Conservation (phyloP, 2,329 filamentous ascomycete species). For the Elsinoe necatrix region DNA sequence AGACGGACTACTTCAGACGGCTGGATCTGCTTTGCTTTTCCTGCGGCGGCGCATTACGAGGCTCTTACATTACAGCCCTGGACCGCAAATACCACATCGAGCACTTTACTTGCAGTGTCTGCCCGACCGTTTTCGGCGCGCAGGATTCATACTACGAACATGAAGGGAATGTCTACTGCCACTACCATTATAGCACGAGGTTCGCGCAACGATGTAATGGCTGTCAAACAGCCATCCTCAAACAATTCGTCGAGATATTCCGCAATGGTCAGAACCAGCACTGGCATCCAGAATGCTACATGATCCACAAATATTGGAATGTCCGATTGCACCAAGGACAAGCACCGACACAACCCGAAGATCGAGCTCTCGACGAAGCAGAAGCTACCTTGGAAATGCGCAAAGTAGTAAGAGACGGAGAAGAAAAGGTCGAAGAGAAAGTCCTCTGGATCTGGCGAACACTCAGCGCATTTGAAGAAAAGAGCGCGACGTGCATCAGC, state of each 20-base stretch:
- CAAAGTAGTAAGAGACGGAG: conserved; percentile 68
- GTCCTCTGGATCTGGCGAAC: conserved; percentile 98
- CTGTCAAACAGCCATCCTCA: conserved; percentile 92
- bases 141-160: conserved; percentile 99
- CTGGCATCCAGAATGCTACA: conserved; percentile 99
- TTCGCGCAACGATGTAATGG: conserved; percentile 95
- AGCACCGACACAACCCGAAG: conserved; percentile 24
- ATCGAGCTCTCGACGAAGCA: conserved; percentile 32
- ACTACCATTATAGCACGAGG: conserved; percentile 97
- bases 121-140: conserved; percentile 93
- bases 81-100: conserved; percentile 99
- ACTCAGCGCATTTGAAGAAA: conserved; percentile 92
- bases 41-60: conserved; percentile 84
- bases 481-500: conserved; percentile 93
- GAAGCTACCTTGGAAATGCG: conserved; percentile 61
- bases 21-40: conserved; percentile 85
- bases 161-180: conserved; percentile 90
- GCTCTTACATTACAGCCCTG: conserved; percentile 94
- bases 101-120: conserved; percentile 96
- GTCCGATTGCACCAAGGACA: conserved; percentile 56
- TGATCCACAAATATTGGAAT: conserved; percentile 99
- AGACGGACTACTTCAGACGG: conserved; percentile 93
- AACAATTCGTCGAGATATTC: conserved; percentile 98
- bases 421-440: conserved; percentile 95
- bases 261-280: conserved; percentile 97